Percentiles rank a stretch among this genome's conserved stretches.
Conservation (phyloP, 345 rosid genomes). For the Nephelium lappaceum region DNA sequence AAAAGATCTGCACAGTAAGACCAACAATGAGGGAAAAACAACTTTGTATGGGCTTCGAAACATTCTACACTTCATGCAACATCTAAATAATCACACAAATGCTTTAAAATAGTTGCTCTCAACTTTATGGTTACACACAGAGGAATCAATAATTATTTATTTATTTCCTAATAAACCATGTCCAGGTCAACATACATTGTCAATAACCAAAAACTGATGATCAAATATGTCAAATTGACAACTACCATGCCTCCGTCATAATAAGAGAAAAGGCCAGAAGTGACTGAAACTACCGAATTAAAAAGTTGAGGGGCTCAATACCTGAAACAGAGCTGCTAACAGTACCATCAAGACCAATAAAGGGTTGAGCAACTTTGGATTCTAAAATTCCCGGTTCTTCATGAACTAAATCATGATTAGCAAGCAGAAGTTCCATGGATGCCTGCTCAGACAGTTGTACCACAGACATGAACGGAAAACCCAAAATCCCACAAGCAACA, state of each 20-base stretch:
- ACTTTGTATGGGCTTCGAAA: not conserved
- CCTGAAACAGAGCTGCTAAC: conserved; percentile 41
- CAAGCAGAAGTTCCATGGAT: conserved; percentile 33
- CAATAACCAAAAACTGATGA: not conserved
- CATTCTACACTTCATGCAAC: not conserved
- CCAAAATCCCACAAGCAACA: conserved; percentile 97
- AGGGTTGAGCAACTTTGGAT: conserved; percentile 16
- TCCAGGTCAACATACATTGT: not conserved
- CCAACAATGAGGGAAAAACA: not conserved
- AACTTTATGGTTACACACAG: not conserved
- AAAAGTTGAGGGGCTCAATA: conserved; percentile 15
- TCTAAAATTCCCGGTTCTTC: conserved; percentile 23
- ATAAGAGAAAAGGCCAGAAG: not conserved
- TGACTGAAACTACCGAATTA: not conserved
- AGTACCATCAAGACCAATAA: conserved; percentile 18
- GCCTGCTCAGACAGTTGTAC: conserved; percentile 72
- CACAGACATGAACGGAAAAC: conserved; percentile 97
- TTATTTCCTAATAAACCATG: not conserved
- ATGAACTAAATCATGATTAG: conserved; percentile 26
- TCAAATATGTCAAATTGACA: not conserved
- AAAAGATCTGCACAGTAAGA: conserved; percentile 5
- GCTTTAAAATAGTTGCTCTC: not conserved
- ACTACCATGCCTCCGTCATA: not conserved
- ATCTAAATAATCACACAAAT: not conserved
- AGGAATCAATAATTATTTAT: not conserved